These are phyloP conservation scores for Hortaea werneckii DNA, from an alignment of 2,329 filamentous ascomycete genomes.

Conservation along the genomic window DNA sequence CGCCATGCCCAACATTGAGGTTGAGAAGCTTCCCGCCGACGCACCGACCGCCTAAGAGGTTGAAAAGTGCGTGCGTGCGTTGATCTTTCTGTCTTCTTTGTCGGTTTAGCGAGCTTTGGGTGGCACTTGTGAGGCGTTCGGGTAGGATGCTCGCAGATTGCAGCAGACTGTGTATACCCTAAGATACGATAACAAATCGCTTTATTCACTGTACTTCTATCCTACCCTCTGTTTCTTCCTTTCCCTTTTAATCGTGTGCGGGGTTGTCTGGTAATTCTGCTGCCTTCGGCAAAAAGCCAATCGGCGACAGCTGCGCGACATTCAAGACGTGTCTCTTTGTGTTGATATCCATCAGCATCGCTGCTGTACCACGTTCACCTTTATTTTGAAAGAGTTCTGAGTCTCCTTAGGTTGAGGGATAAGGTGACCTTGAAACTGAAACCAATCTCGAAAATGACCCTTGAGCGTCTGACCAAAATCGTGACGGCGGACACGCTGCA, in stretches of 20 bases:
- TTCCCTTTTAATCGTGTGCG: not conserved
- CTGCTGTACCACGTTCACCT: too few species aligned
- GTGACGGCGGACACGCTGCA: not conserved
- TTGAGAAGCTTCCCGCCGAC: slow-evolving; percentile 41
- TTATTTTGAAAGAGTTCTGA: too few species aligned
- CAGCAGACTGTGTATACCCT: slow-evolving; percentile 2
- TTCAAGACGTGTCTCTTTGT: too few species aligned
- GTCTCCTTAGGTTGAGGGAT: too few species aligned
- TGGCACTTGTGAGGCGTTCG: not conserved
- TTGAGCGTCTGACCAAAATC: not conserved
- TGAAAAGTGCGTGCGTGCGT: not conserved
- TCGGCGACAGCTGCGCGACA: too few species aligned
- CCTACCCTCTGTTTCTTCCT: not conserved
- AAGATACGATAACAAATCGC: not conserved
- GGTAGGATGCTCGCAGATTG: not conserved
- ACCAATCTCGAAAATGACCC: too few species aligned
- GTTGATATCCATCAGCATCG: too few species aligned
- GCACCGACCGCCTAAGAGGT: slow-evolving; percentile 7
- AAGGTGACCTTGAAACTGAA: too few species aligned
- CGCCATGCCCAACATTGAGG: slow-evolving; percentile 55
- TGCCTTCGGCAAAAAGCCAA: too few species aligned
- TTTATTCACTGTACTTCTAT: not conserved
- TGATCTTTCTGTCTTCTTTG: not conserved
- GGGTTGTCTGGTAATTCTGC: too few species aligned
- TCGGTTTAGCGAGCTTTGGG: slow-evolving; percentile 4